Evolutionary conservation across 2,329 filamentous ascomycete species (phyloP).

Genomic region (Aspergillus persii): DNA sequence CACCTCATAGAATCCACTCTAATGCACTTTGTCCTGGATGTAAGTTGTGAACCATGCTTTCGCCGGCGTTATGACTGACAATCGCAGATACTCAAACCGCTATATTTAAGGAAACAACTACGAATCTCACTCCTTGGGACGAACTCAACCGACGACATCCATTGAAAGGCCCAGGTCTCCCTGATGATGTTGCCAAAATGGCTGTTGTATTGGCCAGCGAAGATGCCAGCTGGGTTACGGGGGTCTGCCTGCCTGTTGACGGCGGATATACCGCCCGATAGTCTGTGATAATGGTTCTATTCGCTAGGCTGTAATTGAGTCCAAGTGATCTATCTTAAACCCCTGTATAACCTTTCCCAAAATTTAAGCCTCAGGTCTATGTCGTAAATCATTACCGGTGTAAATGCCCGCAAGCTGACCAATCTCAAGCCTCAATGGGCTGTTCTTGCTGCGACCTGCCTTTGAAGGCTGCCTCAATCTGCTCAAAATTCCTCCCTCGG

Average conservation of each 20-base stretch:
- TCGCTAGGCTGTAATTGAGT: too few relatives aligned
- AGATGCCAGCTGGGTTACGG: conserved; percentile 48
- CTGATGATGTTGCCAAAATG: conserved; percentile 38
- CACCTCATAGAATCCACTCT: conserved; percentile 47
- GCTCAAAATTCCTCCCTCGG: too few relatives aligned
- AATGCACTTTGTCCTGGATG: conserved; percentile 57
- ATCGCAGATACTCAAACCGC: conserved; percentile 26
- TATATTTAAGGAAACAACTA: conserved; percentile 22
- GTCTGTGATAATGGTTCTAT: neutral
- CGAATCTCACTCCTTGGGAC: conserved; percentile 15
- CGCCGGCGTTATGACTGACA: neutral
- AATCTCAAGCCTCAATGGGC: too few relatives aligned
- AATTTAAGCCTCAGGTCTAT: too few relatives aligned
- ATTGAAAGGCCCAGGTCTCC: conserved; percentile 27
- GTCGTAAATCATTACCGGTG: too few relatives aligned
- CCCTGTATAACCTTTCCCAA: too few relatives aligned
- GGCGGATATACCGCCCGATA: conserved; percentile 41
- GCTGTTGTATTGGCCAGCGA: conserved; percentile 49
- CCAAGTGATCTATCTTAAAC: too few relatives aligned
- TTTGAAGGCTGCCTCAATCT: too few relatives aligned
- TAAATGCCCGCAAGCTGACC: too few relatives aligned
- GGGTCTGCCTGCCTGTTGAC: conserved; percentile 45
- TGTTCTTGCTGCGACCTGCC: too few relatives aligned
- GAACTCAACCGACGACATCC: conserved; percentile 24
- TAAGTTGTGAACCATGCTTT: conserved; percentile 3